These are phyloP conservation scores for Pachysolen tannophilus DNA, from an alignment of 805 yeast species.

Conservation along the genomic window DNA sequence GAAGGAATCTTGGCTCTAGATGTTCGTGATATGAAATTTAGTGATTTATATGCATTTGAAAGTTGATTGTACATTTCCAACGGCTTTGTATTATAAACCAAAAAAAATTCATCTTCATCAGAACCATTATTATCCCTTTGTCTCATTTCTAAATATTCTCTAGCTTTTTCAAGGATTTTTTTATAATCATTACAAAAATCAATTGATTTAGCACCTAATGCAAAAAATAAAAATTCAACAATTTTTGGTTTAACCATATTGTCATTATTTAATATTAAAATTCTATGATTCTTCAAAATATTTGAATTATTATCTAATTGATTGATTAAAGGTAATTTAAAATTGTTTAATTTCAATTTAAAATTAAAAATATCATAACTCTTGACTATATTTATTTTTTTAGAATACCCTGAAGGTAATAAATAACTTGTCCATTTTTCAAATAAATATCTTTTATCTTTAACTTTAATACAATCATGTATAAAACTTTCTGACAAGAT, in stretches of 20 bases:
- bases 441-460: constrained; percentile 18
- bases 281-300: constrained; percentile 23
- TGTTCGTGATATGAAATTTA: no score
- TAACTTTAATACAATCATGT: constrained; percentile 37
- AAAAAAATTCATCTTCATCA: background rate
- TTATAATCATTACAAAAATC: background rate
- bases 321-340: constrained; percentile 24
- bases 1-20: background rate
- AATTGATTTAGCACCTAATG: constrained; percentile 1
- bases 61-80: background rate
- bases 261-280: constrained; percentile 29
- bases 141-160: background rate
- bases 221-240: constrained; percentile 1
- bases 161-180: background rate
- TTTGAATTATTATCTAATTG: constrained; percentile 35
- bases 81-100: background rate
- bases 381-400: constrained; percentile 29
- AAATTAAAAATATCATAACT: constrained; percentile 43
- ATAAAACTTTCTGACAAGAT: constrained; percentile 54
- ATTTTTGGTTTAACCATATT: constrained; percentile 5
- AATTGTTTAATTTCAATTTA: constrained; percentile 25
- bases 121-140: background rate
- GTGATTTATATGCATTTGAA: background rate
- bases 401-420: constrained; percentile 68
- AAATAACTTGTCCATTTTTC: constrained; percentile 44